Percentiles rank a stretch among this genome's conserved stretches.
Evolutionary conservation across 352 stramenopile species (phyloP).

Genomic region (Peronospora tabacina): DNA sequence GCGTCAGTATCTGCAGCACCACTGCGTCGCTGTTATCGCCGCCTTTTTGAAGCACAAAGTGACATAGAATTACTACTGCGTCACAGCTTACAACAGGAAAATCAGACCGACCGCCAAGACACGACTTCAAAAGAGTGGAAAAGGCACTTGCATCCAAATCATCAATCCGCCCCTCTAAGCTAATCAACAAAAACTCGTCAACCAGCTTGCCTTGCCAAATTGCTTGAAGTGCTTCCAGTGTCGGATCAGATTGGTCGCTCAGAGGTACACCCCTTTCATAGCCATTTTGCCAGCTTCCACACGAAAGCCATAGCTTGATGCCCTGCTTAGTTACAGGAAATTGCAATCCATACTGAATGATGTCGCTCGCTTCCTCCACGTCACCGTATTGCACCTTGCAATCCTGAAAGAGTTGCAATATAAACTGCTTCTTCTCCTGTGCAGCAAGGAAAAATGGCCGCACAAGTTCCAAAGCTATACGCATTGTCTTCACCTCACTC

Average conservation of each 20-base stretch:
- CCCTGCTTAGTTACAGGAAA: slow-evolving; percentile 39
- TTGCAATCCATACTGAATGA: slow-evolving; percentile 53
- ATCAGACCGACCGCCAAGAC: slow-evolving; percentile 36
- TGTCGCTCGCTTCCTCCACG: slow-evolving; percentile 42
- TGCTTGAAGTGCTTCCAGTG: slow-evolving; percentile 31
- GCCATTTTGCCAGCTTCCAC: slow-evolving; percentile 44
- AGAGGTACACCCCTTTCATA: slow-evolving; percentile 11
- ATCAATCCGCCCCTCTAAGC: slow-evolving; percentile 63
- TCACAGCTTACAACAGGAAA: slow-evolving; percentile 59
- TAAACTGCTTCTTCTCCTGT: slow-evolving; percentile 55
- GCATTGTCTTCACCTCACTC: slow-evolving; percentile 21
- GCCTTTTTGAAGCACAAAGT: slow-evolving; percentile 49
- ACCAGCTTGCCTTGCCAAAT: slow-evolving; percentile 72
- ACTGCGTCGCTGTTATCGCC: slow-evolving; percentile 33
- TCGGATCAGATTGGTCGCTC: slow-evolving; percentile 6
- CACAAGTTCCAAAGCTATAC: slow-evolving; percentile 30
- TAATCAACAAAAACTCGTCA: slow-evolving; percentile 77
- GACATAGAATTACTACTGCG: slow-evolving; percentile 60
- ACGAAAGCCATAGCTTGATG: slow-evolving; percentile 43
- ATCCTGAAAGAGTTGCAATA: slow-evolving; percentile 63
- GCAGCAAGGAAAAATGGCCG: slow-evolving; percentile 48
- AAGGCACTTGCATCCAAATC: slow-evolving; percentile 50
- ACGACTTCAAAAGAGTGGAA: slow-evolving; percentile 39
- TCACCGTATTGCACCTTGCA: slow-evolving; percentile 62
- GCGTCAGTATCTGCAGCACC: slow-evolving; percentile 52